Conservation (phyloP, 495 filamentous ascomycete species). For the Daldinia concentrica region DNA sequence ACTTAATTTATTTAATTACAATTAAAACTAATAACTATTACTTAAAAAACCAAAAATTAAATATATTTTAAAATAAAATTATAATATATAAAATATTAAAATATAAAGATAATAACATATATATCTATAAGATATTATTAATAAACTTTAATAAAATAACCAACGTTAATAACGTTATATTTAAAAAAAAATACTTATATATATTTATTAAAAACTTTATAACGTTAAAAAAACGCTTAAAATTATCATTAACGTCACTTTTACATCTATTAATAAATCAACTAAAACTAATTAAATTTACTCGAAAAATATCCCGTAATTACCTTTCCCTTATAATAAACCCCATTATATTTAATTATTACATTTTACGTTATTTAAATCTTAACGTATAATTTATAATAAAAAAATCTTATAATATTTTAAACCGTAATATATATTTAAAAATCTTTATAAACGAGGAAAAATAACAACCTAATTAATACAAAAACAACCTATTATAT, state of each 20-base stretch:
- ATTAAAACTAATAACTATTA: background rate
- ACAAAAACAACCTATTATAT: background rate
- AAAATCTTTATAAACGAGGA: background rate
- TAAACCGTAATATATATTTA: background rate
- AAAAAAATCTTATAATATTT: background rate
- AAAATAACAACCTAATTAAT: background rate
- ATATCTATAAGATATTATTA: background rate
- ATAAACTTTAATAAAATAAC: background rate
- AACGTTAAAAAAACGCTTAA: background rate
- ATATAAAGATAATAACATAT: background rate
- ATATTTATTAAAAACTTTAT: background rate
- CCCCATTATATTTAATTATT: background rate
- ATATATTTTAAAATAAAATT: background rate
- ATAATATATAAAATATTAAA: background rate
- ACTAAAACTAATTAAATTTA: background rate
- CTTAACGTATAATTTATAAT: too few species aligned
- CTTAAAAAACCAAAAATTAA: background rate
- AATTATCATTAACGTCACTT: background rate
- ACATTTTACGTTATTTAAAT: background rate
- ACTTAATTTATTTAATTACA: background rate
- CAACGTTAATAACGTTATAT: background rate
- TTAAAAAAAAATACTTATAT: slow-evolving; percentile 1
- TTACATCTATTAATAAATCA: background rate
- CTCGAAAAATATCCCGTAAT: background rate
- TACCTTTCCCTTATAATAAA: background rate